These are phyloP conservation scores for Avena eriantha DNA, from an alignment of 176 grass and related monocot genomes.

Conservation along the genomic window DNA sequence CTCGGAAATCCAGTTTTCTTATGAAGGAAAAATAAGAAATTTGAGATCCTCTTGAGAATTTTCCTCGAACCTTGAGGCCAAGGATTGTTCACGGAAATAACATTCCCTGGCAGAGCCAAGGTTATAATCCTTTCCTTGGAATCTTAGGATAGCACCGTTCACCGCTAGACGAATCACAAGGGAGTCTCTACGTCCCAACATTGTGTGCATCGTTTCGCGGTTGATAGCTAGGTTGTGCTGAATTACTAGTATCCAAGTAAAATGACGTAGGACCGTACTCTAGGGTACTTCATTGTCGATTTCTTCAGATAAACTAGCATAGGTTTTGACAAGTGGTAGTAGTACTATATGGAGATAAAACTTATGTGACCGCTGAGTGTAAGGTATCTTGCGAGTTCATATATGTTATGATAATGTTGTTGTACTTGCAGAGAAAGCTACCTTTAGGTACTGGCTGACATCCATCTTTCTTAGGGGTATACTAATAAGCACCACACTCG, in stretches of 20 bases:
- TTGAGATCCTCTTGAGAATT: neutral
- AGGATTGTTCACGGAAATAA: neutral
- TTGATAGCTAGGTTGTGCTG: neutral
- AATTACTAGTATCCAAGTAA: too few species aligned
- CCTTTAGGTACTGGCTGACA: neutral
- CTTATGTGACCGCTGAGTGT: neutral
- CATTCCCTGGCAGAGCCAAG: neutral
- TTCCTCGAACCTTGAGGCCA: neutral
- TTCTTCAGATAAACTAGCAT: neutral
- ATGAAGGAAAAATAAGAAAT: neutral
- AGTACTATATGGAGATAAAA: neutral
- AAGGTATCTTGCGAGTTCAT: neutral
- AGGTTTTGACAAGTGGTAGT: neutral
- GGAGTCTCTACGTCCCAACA: neutral
- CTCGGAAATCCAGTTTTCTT: neutral
- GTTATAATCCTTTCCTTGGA: neutral
- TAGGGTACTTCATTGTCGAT: neutral
- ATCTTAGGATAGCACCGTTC: neutral
- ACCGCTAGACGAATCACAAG: neutral
- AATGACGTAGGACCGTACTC: neutral
- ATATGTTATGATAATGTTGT: neutral
- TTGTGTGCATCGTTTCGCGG: slow-evolving; percentile 17
- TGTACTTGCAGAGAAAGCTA: neutral
- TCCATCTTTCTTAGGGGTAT: neutral
- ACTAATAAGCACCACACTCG: neutral